phyloP scores from a whole-genome alignment of 176 grass and related monocot genomes.

The Carex cristatella region DNA sequence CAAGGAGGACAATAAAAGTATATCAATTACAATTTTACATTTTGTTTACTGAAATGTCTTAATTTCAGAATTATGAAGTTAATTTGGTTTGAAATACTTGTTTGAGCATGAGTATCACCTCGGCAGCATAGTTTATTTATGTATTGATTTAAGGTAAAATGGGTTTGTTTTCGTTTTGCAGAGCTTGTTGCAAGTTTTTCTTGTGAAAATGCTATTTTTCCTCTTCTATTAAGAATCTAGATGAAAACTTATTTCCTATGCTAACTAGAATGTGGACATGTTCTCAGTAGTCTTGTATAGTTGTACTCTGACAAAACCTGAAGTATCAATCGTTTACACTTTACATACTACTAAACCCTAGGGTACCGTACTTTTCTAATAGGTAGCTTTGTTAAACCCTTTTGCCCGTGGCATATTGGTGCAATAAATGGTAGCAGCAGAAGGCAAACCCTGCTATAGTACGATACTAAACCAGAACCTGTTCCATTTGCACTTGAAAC shows the following conservation, averaged over 20 bases:
- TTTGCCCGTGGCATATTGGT: neutral
- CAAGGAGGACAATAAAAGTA: neutral
- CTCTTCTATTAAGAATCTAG: neutral
- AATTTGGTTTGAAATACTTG: neutral
- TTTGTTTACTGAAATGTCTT: neutral
- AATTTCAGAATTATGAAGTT: neutral
- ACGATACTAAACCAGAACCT: neutral
- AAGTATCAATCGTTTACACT: neutral
- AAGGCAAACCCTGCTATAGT: neutral
- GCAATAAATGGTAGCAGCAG: neutral
- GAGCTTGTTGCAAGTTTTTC: neutral
- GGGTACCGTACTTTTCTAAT: neutral
- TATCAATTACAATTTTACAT: neutral
- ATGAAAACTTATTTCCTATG: neutral
- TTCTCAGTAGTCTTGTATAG: neutral
- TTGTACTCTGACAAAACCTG: neutral
- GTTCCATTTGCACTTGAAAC: neutral
- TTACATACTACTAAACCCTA: neutral
- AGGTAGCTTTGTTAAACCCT: neutral
- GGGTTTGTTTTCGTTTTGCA: neutral
- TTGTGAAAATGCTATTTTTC: neutral
- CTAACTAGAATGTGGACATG: neutral
- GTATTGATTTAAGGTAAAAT: neutral
- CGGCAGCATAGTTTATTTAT: neutral
- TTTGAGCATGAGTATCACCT: neutral